Conservation (phyloP, 1,284 basidiomycete genomes). For the Melampsora americana region DNA sequence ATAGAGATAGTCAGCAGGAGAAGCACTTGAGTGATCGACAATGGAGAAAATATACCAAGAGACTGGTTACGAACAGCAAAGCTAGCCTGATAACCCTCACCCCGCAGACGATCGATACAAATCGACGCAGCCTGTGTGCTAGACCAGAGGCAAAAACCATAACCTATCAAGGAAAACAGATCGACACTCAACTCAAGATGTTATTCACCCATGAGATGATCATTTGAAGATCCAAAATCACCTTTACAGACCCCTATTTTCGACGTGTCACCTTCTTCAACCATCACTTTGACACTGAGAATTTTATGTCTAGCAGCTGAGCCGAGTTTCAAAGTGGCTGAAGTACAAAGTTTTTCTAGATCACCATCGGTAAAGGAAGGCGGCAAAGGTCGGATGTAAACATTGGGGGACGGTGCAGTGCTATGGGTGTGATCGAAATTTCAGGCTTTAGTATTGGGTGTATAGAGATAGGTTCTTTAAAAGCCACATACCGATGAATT, state of each 20-base stretch:
- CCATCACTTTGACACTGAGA: conserved; percentile 36
- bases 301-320: neutral
- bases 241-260: conserved; percentile 17
- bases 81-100: conserved; percentile 24
- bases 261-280: conserved; percentile 22
- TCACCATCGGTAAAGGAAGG: conserved; percentile 9
- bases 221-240: neutral
- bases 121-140: conserved; percentile 1
- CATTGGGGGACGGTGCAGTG: conserved; percentile 28
- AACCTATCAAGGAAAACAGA: conserved; percentile 9
- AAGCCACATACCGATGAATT: no score
- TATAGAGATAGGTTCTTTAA: no score
- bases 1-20: neutral
- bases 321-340: neutral
- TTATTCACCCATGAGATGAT: neutral
- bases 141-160: conserved; percentile 38
- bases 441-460: neutral
- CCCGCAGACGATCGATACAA: conserved; percentile 25
- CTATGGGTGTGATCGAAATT: neutral
- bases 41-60: neutral
- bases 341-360: conserved; percentile 18
- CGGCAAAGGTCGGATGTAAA: conserved; percentile 28
- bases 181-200: no score
- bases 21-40: neutral
- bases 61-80: conserved; percentile 22